Conservation (phyloP, 768 basidiomycete genomes). For the Sporobolomyces pararoseus region DNA sequence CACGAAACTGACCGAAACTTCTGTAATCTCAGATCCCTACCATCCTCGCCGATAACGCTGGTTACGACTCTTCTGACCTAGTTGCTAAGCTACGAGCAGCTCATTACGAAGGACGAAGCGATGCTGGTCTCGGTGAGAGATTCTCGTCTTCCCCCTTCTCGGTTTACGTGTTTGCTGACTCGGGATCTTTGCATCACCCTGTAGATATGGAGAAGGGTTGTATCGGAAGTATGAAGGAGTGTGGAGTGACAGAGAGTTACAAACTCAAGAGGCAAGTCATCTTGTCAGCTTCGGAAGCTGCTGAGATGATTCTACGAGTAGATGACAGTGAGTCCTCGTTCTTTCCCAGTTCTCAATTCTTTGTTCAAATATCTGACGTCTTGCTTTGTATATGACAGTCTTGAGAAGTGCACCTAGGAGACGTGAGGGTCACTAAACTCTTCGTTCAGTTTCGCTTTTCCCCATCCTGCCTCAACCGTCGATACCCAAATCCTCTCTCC, state of each 20-base stretch:
- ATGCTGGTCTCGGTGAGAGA: constrained; percentile 77
- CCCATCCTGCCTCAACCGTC: too few species aligned
- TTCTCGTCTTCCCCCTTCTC: background rate
- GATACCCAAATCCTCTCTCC: background rate
- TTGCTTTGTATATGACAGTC: constrained; percentile 22
- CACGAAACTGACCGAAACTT: background rate
- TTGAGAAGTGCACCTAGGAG: constrained; percentile 37
- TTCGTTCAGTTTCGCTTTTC: background rate
- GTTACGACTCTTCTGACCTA: constrained; percentile 93
- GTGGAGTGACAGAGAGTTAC: constrained; percentile 93
- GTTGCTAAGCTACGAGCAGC: constrained; percentile 84
- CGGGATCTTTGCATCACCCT: too few species aligned
- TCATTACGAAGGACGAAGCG: constrained; percentile 80
- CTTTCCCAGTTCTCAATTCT: too few species aligned
- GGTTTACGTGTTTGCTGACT: background rate
- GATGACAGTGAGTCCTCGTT: constrained; percentile 59
- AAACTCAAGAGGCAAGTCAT: constrained; percentile 96
- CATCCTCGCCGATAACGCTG: constrained; percentile 95
- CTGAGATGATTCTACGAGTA: constrained; percentile 96
- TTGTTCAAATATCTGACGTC: too few species aligned
- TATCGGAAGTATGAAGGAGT: constrained; percentile 78
- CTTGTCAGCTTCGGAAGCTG: constrained; percentile 87
- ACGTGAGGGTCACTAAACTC: constrained; percentile 37
- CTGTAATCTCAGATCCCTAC: constrained; percentile 67
- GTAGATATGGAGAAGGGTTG: constrained; percentile 87